These are phyloP conservation scores for Porphyrellus sp. DNA, from an alignment of 1,284 basidiomycete genomes.

Conservation along the genomic window DNA sequence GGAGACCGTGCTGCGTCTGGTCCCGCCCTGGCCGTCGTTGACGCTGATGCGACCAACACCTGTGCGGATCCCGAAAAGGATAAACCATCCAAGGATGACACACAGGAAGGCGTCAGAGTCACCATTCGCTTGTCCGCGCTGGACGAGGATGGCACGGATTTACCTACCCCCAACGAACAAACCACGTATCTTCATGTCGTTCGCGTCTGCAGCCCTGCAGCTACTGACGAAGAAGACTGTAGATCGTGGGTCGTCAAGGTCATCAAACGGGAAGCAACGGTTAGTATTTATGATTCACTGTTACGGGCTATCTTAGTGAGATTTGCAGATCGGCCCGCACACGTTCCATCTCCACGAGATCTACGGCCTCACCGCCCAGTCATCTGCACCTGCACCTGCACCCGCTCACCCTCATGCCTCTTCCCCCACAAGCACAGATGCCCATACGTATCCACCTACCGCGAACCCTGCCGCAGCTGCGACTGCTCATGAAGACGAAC, in stretches of 20 bases:
- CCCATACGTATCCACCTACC: constrained; percentile 46
- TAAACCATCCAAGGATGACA: constrained; percentile 42
- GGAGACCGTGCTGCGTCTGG: constrained; percentile 54
- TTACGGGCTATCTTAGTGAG: constrained; percentile 8
- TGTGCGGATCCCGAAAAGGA: constrained; percentile 37
- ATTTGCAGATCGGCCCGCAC: constrained; percentile 78
- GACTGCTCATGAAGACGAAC: constrained; percentile 58
- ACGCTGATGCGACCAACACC: constrained; percentile 42
- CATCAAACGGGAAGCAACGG: constrained; percentile 82
- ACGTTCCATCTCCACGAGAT: constrained; percentile 92
- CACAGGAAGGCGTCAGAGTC: constrained; percentile 67
- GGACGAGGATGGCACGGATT: constrained; percentile 63
- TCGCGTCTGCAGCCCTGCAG: constrained; percentile 52
- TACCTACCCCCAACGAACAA: constrained; percentile 75
- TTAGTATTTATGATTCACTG: constrained; percentile 31
- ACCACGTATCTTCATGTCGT: constrained; percentile 82
- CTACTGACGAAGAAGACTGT: constrained; percentile 44
- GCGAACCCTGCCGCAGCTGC: constrained; percentile 28
- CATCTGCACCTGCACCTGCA: constrained; percentile 40
- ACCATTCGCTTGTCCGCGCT: constrained; percentile 75
- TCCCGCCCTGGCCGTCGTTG: constrained; percentile 73
- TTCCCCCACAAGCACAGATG: constrained; percentile 37
- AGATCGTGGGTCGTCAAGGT: constrained; percentile 85
- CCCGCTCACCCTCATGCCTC: constrained; percentile 40
- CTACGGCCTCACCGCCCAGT: constrained; percentile 75